phyloP scores from a whole-genome alignment of 1,139 yeast genomes.

The Magnusiomyces suaveolens region DNA sequence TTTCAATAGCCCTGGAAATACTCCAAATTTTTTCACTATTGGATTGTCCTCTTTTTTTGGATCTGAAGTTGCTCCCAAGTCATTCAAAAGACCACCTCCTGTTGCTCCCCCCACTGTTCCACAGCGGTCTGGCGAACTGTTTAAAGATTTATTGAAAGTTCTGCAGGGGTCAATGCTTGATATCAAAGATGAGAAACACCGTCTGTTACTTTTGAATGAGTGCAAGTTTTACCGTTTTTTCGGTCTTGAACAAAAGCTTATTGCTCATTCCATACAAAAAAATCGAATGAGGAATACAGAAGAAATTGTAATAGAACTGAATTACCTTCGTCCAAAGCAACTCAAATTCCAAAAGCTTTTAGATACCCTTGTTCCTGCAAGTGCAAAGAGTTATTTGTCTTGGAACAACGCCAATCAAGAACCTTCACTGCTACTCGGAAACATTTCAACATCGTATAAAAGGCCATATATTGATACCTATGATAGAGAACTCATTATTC shows the following conservation, averaged over 20 bases:
- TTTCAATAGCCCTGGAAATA: constrained; percentile 51
- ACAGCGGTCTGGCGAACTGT: constrained; percentile 47
- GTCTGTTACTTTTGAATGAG: constrained; percentile 51
- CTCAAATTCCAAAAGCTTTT: constrained; percentile 20
- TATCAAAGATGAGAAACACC: constrained; percentile 45
- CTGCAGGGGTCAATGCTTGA: constrained; percentile 46
- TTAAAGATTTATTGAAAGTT: constrained; percentile 49
- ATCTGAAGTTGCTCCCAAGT: constrained; percentile 37
- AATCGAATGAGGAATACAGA: constrained; percentile 45
- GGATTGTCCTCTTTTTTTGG: constrained; percentile 44
- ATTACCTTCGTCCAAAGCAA: constrained; percentile 42
- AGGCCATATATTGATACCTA: constrained; percentile 51
- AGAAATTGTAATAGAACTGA: constrained; percentile 48
- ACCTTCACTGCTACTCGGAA: background rate
- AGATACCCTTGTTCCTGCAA: constrained; percentile 3
- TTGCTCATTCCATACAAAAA: constrained; percentile 42
- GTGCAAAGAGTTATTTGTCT: constrained; percentile 1
- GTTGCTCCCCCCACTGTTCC: constrained; percentile 47
- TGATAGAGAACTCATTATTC: constrained; percentile 47
- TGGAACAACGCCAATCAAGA: background rate
- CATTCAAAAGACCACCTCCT: constrained; percentile 58
- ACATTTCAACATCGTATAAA: constrained; percentile 34
- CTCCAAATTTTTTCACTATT: constrained; percentile 67
- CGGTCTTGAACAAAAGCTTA: constrained; percentile 61
- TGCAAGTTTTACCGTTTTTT: constrained; percentile 68